Percentiles rank a stretch among this genome's conserved stretches.
phyloP scores from a whole-genome alignment of 208 protist species.

The Leptomonas pyrrhocoris region DNA sequence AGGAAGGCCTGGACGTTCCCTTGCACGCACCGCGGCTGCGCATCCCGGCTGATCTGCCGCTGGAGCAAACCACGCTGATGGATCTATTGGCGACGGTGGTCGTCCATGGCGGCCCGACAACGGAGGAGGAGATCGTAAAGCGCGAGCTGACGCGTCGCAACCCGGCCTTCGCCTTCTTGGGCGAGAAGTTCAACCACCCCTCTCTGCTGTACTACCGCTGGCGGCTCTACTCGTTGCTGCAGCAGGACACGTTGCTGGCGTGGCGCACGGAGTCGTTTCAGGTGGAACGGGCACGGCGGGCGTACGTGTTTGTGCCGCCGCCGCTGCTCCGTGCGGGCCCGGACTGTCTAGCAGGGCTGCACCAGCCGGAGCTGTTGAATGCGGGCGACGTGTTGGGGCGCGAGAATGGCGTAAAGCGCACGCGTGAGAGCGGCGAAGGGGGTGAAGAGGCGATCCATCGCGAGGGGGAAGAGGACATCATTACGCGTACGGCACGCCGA shows the following conservation, averaged over 20 bases:
- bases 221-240: conserved; percentile 82
- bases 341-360: conserved; percentile 40
- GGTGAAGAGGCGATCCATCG: not conserved
- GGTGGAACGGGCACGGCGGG: conserved; percentile 55
- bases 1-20: conserved; percentile 27
- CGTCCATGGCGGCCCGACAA: conserved; percentile 68
- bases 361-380: conserved; percentile 22
- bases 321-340: conserved; percentile 45
- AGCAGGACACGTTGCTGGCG: conserved; percentile 64
- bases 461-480: conserved; percentile 8
- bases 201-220: conserved; percentile 86
- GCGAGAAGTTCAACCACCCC: conserved; percentile 51
- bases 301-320: conserved; percentile 78
- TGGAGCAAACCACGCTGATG: conserved; percentile 59
- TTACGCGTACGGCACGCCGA: conserved; percentile 5
- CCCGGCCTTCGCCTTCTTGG: conserved; percentile 67
- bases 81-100: conserved; percentile 73
- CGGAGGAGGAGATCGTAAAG: conserved; percentile 77
- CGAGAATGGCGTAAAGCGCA: not conserved
- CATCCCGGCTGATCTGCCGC: conserved; percentile 50
- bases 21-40: conserved; percentile 30
- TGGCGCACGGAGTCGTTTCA: conserved; percentile 83
- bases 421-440: conserved; percentile 5
- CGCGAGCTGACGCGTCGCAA: conserved; percentile 64
- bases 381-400: not conserved